A percentile compares a stretch with the other conserved stretches of the same genome.
Conservation (phyloP, 495 filamentous ascomycete genomes). For the Paragyromitra xinjiangensis region DNA sequence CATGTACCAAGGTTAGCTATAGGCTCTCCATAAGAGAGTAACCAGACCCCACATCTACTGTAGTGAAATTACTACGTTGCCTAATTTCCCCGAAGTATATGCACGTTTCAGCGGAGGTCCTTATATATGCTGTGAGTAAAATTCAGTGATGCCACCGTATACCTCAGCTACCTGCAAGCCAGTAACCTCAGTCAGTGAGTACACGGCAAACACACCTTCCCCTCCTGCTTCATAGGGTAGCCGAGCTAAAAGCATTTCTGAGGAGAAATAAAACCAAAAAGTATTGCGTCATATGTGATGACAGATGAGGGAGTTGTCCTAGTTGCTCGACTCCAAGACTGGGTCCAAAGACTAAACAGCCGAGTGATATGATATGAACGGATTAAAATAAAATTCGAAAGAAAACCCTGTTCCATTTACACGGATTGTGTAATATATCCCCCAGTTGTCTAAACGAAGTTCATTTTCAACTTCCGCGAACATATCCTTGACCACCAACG, state of each 20-base stretch:
- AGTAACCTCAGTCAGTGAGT: not conserved
- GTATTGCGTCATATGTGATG: not conserved
- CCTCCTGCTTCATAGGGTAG: not conserved
- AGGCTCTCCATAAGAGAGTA: slow-evolving; percentile 85
- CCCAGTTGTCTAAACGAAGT: not conserved
- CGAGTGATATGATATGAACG: not conserved
- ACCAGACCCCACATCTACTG: slow-evolving; percentile 72
- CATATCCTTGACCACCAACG: no score
- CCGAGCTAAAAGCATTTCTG: not conserved
- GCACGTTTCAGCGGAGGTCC: no score
- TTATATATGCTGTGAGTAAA: no score
- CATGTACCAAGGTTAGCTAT: slow-evolving; percentile 60
- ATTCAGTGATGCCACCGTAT: no score
- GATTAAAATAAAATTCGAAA: not conserved
- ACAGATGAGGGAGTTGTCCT: not conserved
- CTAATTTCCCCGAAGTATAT: no score
- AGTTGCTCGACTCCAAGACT: not conserved
- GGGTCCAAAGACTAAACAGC: not conserved
- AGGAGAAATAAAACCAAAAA: not conserved
- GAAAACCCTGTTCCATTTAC: not conserved
- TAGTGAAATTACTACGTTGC: no score
- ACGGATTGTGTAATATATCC: not conserved
- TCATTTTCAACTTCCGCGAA: no score
- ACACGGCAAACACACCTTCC: not conserved
- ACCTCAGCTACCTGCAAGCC: no score